Evolutionary conservation across 192 early-diverging fungal genomes (phyloP), one percentile per base, ranked within the genome.

Genomic region (Glomus cerebriforme): DNA sequence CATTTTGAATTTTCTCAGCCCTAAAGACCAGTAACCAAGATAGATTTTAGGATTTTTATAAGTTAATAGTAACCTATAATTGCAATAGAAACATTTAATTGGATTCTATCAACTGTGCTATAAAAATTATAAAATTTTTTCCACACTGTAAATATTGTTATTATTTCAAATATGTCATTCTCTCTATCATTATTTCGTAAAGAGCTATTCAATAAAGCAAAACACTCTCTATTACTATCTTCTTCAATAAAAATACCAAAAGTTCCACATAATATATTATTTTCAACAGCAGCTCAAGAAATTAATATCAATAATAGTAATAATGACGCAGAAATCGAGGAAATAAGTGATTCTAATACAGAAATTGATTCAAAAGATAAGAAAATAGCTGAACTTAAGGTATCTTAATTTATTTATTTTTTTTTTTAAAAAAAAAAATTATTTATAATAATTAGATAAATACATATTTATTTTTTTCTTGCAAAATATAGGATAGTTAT

Each of bases 401-500:
- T 95, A 22, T 17, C 22, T 59, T 27, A 26, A 37, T 39, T n/a
- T 12, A 37, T 22, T 69, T 69, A n/a, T n/a, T n/a, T n/a, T n/a
- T n/a, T n/a, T n/a, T n/a, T n/a, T 69, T n/a, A n/a, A n/a, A n/a
- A n/a, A n/a, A n/a, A n/a, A n/a, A n/a, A n/a, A n/a, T n/a, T n/a
- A n/a, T n/a, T n/a, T n/a, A n/a, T n/a, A n/a, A n/a, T n/a, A n/a
- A n/a, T n/a, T n/a, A n/a, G n/a, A n/a, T n/a, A n/a, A n/a, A n/a
- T 72, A 39, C 9, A 54, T 72, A 17, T 17, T 0, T 63, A 26
- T 26, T 7, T 27, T 35, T 35, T 32, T 66, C n/a, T n/a, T n/a
- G n/a, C n/a, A n/a, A n/a, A n/a, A n/a, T n/a, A 19, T 70, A 97
- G 94, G 96, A 99, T 83, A 86, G 89, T 29, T 96, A 99, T 83